phyloP scores from a whole-genome alignment of 2,329 filamentous ascomycete genomes.

The Fusarium torulosum region DNA sequence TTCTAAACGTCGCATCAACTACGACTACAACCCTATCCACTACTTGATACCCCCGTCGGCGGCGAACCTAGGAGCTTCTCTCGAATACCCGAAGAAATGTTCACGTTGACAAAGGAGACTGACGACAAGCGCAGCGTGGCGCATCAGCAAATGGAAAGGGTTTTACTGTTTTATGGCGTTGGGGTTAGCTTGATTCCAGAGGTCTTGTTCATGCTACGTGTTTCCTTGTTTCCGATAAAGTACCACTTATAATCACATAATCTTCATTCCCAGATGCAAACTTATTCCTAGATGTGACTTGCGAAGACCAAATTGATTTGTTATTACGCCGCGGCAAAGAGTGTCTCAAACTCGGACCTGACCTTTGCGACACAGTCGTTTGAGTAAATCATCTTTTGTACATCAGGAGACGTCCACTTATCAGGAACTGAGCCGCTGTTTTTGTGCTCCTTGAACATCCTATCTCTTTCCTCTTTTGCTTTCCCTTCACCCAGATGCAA shows the following conservation, averaged over 20 bases:
- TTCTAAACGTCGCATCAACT: constrained; percentile 57
- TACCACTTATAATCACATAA: constrained; percentile 41
- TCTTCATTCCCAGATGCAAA: constrained; percentile 15
- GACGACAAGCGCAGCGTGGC: constrained; percentile 25
- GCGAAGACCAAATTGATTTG: constrained; percentile 4
- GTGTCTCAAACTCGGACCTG: constrained; percentile 42
- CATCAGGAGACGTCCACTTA: constrained; percentile 78
- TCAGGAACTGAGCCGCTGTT: constrained; percentile 68
- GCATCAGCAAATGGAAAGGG: constrained; percentile 26
- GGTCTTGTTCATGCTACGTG: constrained; percentile 24
- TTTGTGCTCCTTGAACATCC: constrained; percentile 65
- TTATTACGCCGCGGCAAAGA: constrained; percentile 38
- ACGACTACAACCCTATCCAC: constrained; percentile 2
- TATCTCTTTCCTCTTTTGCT: constrained; percentile 70
- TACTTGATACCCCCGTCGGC: constrained; percentile 16
- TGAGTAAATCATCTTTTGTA: constrained; percentile 75
- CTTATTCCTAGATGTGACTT: not conserved
- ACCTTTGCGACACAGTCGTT: constrained; percentile 69
- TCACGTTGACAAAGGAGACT: not conserved
- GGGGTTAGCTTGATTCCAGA: constrained; percentile 29
- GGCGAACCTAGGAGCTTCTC: constrained; percentile 2
- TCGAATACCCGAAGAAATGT: not conserved
- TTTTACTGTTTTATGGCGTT: constrained; percentile 42
- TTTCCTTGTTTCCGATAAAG: constrained; percentile 41
- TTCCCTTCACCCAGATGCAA: constrained; percentile 70